phyloP scores from a whole-genome alignment of 225 moss, liverwort and hornwort species.

The Antitrichia curtipendula region DNA sequence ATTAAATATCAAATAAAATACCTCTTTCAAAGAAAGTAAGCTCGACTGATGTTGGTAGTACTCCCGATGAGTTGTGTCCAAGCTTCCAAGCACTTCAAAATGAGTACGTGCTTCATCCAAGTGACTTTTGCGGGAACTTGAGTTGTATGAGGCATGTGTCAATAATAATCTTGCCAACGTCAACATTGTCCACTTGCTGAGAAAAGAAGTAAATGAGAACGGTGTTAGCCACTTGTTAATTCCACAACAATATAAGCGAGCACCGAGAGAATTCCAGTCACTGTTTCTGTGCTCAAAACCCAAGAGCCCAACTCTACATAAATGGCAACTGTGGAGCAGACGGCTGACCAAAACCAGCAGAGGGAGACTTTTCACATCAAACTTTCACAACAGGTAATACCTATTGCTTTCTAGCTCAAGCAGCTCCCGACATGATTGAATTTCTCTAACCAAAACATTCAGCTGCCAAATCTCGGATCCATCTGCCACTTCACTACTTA shows the following conservation, averaged over 20 bases:
- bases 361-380: neutral
- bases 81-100: slow-evolving; percentile 30
- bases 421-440: slow-evolving; percentile 62
- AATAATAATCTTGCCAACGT: slow-evolving; percentile 67
- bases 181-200: slow-evolving; percentile 93
- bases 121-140: slow-evolving; percentile 11
- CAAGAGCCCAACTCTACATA: neutral
- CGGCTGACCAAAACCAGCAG: neutral
- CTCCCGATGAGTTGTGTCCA: slow-evolving; percentile 52
- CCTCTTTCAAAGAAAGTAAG: slow-evolving; percentile 31
- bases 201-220: neutral
- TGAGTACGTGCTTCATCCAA: slow-evolving; percentile 46
- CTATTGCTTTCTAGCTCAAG: slow-evolving; percentile 76
- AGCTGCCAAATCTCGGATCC: slow-evolving; percentile 40
- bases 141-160: slow-evolving; percentile 29
- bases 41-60: slow-evolving; percentile 61
- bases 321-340: neutral
- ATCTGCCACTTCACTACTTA: neutral
- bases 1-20: neutral
- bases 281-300: neutral
- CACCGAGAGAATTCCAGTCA: neutral
- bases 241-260: neutral
- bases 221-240: neutral
- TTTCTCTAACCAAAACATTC: slow-evolving; percentile 49
- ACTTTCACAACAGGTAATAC: slow-evolving; percentile 10